Evolutionary conservation across 2,329 filamentous ascomycete genomes (phyloP), one percentile per base, ranked within the genome.

Genomic region (Macrophomina phaseolina): DNA sequence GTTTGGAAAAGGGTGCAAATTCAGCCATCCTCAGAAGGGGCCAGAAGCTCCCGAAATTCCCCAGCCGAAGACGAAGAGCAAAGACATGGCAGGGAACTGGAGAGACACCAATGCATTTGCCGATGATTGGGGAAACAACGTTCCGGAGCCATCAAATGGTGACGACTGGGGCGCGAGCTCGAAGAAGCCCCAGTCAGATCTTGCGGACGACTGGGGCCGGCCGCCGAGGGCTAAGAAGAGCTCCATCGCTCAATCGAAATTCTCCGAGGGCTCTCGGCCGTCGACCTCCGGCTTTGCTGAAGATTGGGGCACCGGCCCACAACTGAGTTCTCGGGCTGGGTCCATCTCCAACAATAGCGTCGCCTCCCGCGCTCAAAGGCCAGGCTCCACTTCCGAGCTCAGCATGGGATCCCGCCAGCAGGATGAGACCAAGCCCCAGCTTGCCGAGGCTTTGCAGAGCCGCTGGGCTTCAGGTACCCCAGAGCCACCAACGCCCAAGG

Each of bases 131-230:
- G 52, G 64, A 3, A 51, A 38, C 12, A 40, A 53, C 23, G 28
- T 38, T 5, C 36, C 62, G 1, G 49, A 65, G n/a, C 18, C 51
- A 11, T 4, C 62, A 4, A 51, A 48, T 23, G 52, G 51, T 14
- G 53, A 65, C 36, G 64, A 65, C 16, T 60, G 64, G 64, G 53
- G 34, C 18, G 53, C 52, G 14, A 40, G 52, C 32, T 49, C 48
- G n/a, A 63, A 63, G 46, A 63, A 63, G 18, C 23, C 52, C 2
- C 30, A 40, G 23, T 18, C 52, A 38, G 45, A 7, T 28, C 60
- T 58, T n/a, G 34, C 64, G 12, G 64, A 65, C 3, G 64, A 65
- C 52, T 65, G 63, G 63, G 30, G 42, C n/a, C 34, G 36, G 16
- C 38, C 42, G n/a, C 40, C 63, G 4, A 55, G 18, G 16, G 12